These are phyloP conservation scores for Candida insectalens DNA, from an alignment of 805 yeast genomes.

Conservation along the genomic window DNA sequence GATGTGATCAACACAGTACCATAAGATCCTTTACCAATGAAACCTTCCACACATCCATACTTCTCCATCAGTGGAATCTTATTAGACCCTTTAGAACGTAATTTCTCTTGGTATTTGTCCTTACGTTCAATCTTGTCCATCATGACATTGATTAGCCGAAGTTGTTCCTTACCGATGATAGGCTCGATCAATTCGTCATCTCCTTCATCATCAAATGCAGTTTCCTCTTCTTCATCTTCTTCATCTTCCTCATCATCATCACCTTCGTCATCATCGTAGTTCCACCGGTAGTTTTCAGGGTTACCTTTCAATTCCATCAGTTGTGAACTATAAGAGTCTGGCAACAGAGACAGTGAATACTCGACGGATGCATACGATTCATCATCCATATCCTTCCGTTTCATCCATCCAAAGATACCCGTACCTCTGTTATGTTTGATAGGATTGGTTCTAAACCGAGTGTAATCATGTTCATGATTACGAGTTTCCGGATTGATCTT, in stretches of 20 bases:
- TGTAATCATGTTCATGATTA: conserved; percentile 26
- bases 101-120: conserved; percentile 23
- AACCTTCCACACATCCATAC: conserved; percentile 42
- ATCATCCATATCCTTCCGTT: conserved; percentile 22
- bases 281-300: conserved; percentile 29
- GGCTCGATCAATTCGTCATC: conserved; percentile 32
- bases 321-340: conserved; percentile 25
- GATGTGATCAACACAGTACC: conserved; percentile 36
- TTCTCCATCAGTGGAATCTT: conserved; percentile 30
- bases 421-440: conserved; percentile 16
- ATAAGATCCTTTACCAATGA: conserved; percentile 38
- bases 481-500: conserved; percentile 21
- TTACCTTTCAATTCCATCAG: conserved; percentile 25
- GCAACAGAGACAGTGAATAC: conserved; percentile 25
- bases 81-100: conserved; percentile 13
- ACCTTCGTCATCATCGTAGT: conserved; percentile 28
- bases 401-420: conserved; percentile 25
- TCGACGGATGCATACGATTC: conserved; percentile 19
- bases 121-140: conserved; percentile 37
- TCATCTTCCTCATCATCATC: conserved; percentile 7
- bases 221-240: conserved; percentile 22
- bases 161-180: conserved; percentile 41
- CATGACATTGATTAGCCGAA: conserved; percentile 36
- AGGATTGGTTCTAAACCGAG: conserved; percentile 24
- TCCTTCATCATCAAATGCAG: conserved; percentile 27